Evolutionary conservation across 805 yeast genomes (phyloP).

Genomic region (Ogataea neopini): DNA sequence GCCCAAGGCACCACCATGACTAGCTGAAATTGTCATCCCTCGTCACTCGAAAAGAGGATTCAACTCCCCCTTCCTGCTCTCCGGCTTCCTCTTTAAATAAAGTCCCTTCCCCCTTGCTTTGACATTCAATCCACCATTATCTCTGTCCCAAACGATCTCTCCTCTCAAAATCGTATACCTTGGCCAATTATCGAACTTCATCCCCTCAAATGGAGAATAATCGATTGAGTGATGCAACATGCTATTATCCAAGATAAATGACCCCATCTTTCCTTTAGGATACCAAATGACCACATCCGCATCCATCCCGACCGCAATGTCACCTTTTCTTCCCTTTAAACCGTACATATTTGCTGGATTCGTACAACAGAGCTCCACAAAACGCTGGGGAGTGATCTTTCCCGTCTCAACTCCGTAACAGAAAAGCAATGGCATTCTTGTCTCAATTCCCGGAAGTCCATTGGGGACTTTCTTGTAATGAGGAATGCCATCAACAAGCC

Average conservation of each 20-base stretch:
- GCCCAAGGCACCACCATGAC: too few relatives aligned
- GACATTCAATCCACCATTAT: constrained; percentile 20
- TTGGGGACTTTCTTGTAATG: constrained; percentile 47
- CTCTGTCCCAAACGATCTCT: constrained; percentile 36
- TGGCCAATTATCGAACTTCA: constrained; percentile 48
- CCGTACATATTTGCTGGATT: constrained; percentile 51
- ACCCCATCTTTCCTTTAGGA: constrained; percentile 36
- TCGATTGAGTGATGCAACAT: constrained; percentile 41
- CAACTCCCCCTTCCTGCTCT: constrained; percentile 21
- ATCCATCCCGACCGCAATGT: constrained; percentile 46
- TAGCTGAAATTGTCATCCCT: too few relatives aligned
- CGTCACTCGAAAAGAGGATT: constrained; percentile 22
- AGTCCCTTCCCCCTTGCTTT: constrained; percentile 23
- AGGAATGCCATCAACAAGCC: constrained; percentile 41
- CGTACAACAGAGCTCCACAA: constrained; percentile 46
- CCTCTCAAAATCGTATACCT: constrained; percentile 44
- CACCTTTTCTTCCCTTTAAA: constrained; percentile 41
- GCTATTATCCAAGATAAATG: constrained; percentile 30
- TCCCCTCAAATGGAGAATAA: constrained; percentile 42
- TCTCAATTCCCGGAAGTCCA: constrained; percentile 51
- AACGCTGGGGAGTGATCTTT: constrained; percentile 41
- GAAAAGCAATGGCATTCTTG: constrained; percentile 45
- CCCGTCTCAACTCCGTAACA: constrained; percentile 46
- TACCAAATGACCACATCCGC: constrained; percentile 53
- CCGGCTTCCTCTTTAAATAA: constrained; percentile 27